Conservation (phyloP, 495 filamentous ascomycete genomes). For the Physcia stellaris region DNA sequence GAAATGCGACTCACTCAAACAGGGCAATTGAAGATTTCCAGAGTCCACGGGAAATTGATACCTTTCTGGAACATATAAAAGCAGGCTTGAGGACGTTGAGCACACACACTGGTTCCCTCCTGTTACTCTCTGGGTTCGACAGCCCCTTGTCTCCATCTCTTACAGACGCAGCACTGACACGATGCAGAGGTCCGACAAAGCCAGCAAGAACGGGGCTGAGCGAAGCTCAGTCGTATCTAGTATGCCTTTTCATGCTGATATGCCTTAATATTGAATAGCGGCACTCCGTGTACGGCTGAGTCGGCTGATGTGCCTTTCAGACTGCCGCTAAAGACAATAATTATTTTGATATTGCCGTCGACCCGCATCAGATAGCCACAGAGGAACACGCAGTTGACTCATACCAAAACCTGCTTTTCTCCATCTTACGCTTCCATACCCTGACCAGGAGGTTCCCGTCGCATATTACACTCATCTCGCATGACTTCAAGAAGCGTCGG, state of each 20-base stretch:
- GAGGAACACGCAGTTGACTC: constrained; percentile 66
- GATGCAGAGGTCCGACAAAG: constrained; percentile 47
- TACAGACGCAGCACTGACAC: constrained; percentile 5
- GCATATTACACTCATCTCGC: constrained; percentile 54
- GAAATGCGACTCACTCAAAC: too few relatives aligned
- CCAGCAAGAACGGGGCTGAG: constrained; percentile 30
- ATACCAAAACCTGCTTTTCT: constrained; percentile 65
- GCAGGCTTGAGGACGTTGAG: constrained; percentile 39
- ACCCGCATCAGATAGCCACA: too few relatives aligned
- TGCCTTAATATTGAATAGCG: too few relatives aligned
- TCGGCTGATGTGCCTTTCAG: too few relatives aligned
- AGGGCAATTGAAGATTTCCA: constrained; percentile 58
- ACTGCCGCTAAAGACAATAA: too few relatives aligned
- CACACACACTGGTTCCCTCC: constrained; percentile 25
- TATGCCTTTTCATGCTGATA: constrained; percentile 19
- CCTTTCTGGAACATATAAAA: constrained; percentile 58
- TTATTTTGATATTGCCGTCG: too few relatives aligned
- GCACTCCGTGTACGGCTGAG: too few relatives aligned
- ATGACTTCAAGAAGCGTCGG: constrained; percentile 57
- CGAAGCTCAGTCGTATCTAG: constrained; percentile 57
- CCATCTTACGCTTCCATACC: constrained; percentile 43
- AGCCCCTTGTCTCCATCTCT: too few relatives aligned
- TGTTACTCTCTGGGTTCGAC: constrained; percentile 62
- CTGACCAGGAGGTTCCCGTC: constrained; percentile 22
- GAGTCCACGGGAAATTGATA: constrained; percentile 52